Evolutionary conservation across 495 filamentous ascomycete genomes (phyloP).

Genomic region (Amphirosellinia nigrospora): DNA sequence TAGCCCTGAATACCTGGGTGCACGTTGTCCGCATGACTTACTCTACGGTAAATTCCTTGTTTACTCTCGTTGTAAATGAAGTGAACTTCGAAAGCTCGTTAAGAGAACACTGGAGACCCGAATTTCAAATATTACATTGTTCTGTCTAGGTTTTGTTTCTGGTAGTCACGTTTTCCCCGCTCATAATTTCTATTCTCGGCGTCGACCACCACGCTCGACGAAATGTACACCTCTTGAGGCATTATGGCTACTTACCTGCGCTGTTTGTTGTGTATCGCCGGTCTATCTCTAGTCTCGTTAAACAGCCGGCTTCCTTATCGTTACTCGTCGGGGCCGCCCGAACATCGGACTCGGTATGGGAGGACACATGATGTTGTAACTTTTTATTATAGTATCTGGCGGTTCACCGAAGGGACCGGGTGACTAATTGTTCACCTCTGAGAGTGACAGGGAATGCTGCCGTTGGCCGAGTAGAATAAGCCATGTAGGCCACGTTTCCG

Average conservation of each 20-base stretch:
- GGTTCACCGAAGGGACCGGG: too few species aligned
- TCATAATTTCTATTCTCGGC: too few species aligned
- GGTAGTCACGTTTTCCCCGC: too few species aligned
- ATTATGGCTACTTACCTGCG: neutral
- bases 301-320: neutral
- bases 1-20: neutral
- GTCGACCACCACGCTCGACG: neutral
- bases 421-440: neutral
- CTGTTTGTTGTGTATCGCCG: conserved; percentile 7
- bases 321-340: neutral
- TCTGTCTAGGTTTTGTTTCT: too few species aligned
- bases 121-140: neutral
- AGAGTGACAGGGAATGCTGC: neutral
- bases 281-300: neutral
- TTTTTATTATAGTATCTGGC: neutral
- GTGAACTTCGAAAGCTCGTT: neutral
- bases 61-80: neutral
- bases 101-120: neutral
- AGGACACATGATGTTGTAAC: neutral
- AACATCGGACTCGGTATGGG: neutral
- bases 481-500: neutral
- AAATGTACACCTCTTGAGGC: too few species aligned
- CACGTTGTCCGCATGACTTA: neutral
- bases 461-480: neutral
- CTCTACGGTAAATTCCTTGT: neutral